Percentiles rank a stretch among this genome's conserved stretches.
Conservation (phyloP, 768 basidiomycete genomes). For the Termitomyces sp. region DNA sequence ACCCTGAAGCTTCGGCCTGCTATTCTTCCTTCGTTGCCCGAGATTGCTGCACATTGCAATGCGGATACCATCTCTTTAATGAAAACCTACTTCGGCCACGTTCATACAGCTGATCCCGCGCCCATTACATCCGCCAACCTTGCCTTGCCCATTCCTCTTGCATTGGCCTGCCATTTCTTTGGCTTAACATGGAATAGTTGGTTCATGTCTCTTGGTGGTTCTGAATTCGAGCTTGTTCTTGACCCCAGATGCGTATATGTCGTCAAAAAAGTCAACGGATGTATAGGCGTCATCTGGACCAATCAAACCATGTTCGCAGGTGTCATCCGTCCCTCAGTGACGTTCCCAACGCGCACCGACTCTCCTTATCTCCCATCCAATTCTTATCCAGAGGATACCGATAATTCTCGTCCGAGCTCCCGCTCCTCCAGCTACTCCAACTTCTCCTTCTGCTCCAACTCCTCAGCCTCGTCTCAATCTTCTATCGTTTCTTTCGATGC, state of each 20-base stretch:
- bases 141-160: conserved; percentile 23
- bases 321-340: not conserved
- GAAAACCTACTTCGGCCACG: not conserved
- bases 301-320: not conserved
- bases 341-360: not conserved
- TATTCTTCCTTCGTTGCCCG: conserved; percentile 25
- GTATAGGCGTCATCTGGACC: conserved; percentile 24
- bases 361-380: conserved; percentile 3
- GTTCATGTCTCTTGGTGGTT: conserved; percentile 29
- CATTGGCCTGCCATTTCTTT: conserved; percentile 28
- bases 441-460: conserved; percentile 21
- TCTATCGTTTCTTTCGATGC: conserved; percentile 17
- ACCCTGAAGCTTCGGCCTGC: conserved; percentile 21
- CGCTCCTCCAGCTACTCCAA: conserved; percentile 31
- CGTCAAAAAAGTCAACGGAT: conserved; percentile 22
- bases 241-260: conserved; percentile 20
- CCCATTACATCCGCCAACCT: not conserved
- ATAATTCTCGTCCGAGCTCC: conserved; percentile 34
- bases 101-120: not conserved
- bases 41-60: not conserved
- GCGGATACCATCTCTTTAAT: not conserved
- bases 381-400: conserved; percentile 13
- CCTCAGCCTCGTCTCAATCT: conserved; percentile 27
- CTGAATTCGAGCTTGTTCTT: conserved; percentile 31
- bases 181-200: conserved; percentile 31